Conservation (phyloP, 176 grass and related monocot species). For the Hsuehochloa calcarea region DNA sequence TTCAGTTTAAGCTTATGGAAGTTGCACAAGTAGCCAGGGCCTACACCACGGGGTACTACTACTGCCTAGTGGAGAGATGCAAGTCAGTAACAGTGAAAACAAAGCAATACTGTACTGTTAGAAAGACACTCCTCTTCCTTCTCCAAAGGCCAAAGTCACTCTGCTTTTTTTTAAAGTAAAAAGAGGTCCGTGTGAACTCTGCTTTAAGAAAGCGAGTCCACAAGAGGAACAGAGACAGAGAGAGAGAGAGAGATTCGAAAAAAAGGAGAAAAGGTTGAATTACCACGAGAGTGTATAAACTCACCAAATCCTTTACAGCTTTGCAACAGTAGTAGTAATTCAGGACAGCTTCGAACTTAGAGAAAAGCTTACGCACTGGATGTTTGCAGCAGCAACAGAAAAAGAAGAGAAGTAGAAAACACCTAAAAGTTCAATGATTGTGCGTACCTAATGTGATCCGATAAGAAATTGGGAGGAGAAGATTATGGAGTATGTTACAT, state of each 20-base stretch:
- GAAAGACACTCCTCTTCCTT: neutral
- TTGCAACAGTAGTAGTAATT: neutral
- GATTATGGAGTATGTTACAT: neutral
- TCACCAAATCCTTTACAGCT: slow-evolving; percentile 2
- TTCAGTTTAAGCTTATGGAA: too few relatives aligned
- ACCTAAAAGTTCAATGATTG: slow-evolving; percentile 46
- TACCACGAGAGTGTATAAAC: slow-evolving; percentile 12
- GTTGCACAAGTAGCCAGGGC: neutral
- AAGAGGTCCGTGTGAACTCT: neutral
- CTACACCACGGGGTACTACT: neutral
- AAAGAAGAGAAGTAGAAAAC: slow-evolving; percentile 16
- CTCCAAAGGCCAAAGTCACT: too few relatives aligned
- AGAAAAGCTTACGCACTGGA: neutral
- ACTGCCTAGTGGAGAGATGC: neutral
- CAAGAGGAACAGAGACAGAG: neutral
- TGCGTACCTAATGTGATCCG: neutral
- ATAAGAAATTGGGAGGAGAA: neutral
- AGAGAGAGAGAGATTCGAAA: accelerated
- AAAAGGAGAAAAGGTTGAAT: neutral
- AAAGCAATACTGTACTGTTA: neutral
- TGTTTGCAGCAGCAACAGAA: neutral
- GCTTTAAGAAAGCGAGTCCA: slow-evolving; percentile 37
- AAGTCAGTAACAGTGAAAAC: slow-evolving; percentile 8
- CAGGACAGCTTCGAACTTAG: slow-evolving; percentile 24
- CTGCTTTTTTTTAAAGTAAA: too few relatives aligned